These are phyloP conservation scores for Scheffersomyces titani DNA, from an alignment of 1,139 yeast genomes.

Conservation along the genomic window DNA sequence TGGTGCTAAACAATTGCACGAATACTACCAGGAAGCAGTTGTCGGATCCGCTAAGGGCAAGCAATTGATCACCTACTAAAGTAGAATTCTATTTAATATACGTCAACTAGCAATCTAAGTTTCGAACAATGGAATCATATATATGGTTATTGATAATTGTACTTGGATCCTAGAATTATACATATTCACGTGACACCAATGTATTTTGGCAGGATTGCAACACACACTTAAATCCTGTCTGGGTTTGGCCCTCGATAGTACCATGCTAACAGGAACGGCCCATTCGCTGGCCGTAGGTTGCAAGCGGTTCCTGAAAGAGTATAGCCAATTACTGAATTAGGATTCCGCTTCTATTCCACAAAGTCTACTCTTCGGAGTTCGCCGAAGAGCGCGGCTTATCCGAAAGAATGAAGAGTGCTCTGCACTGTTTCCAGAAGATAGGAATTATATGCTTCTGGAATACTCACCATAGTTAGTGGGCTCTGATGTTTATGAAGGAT, in stretches of 20 bases:
- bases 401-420: not conserved
- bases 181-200: too few species aligned
- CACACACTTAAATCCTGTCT: too few species aligned
- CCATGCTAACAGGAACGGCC: too few species aligned
- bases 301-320: not conserved
- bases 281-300: not conserved
- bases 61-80: slow-evolving; percentile 36
- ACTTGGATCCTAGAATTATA: too few species aligned
- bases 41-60: slow-evolving; percentile 45
- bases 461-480: too few species aligned
- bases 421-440: not conserved
- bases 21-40: slow-evolving; percentile 55
- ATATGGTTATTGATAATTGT: too few species aligned
- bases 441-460: not conserved
- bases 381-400: not conserved
- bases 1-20: slow-evolving; percentile 51
- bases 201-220: too few species aligned
- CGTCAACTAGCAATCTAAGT: not conserved
- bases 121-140: too few species aligned
- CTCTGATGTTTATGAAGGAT: too few species aligned
- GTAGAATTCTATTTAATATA: not conserved
- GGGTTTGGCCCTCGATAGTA: too few species aligned
- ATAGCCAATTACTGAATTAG: not conserved
- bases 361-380: not conserved
- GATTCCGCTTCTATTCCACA: not conserved